These are phyloP conservation scores for Trichoderma erinaceum DNA, from an alignment of 495 filamentous ascomycete genomes.

Conservation along the genomic window DNA sequence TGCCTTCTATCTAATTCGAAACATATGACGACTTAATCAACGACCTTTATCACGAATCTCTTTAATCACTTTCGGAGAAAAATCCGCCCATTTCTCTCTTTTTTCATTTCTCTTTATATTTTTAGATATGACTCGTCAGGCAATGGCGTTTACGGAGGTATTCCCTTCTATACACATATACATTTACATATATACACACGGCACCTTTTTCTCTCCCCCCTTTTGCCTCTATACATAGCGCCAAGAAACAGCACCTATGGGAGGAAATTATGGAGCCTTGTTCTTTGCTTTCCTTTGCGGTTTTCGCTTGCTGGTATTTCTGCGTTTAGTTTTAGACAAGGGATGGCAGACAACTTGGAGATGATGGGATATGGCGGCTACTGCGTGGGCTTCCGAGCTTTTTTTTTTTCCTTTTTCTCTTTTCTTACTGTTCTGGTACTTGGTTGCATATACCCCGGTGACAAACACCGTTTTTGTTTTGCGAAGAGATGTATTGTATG, in stretches of 20 bases:
- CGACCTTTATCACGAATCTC: background rate
- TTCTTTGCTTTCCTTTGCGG: background rate
- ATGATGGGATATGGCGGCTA: background rate
- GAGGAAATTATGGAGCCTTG: background rate
- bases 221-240: background rate
- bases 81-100: background rate
- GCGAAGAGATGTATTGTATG: background rate
- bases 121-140: background rate
- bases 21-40: background rate
- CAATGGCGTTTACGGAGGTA: background rate
- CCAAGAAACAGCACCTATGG: background rate
- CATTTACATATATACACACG: background rate
- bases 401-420: background rate
- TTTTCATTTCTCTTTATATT: background rate
- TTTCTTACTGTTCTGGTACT: background rate
- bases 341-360: background rate
- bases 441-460: conserved; percentile 15
- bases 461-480: background rate
- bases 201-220: background rate
- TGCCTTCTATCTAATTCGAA: background rate
- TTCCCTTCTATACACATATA: background rate
- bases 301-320: background rate
- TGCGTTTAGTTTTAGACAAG: background rate
- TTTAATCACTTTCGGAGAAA: background rate
- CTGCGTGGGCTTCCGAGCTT: background rate